phyloP scores from a whole-genome alignment of 768 basidiomycete genomes.

The Polyporus arcularius region DNA sequence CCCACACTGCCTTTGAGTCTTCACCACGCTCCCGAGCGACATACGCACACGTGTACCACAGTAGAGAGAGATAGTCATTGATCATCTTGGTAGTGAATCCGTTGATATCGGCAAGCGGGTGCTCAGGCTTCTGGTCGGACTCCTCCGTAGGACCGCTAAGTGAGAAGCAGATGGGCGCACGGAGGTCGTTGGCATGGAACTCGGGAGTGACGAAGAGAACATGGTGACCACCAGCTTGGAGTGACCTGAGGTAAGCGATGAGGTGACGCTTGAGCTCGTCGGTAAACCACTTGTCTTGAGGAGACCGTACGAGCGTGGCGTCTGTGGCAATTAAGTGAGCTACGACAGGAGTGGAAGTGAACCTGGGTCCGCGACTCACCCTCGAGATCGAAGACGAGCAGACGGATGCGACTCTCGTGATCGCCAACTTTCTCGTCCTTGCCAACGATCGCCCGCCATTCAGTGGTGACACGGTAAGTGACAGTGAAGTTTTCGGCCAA shows the following conservation, averaged over 20 bases:
- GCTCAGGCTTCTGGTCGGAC: not conserved
- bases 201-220: slow-evolving; percentile 34
- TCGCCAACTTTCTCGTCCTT: slow-evolving; percentile 25
- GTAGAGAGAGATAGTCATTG: slow-evolving; percentile 30
- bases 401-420: slow-evolving; percentile 21
- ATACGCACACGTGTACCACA: slow-evolving; percentile 1
- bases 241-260: slow-evolving; percentile 28
- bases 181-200: slow-evolving; percentile 27
- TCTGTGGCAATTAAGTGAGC: not conserved
- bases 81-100: slow-evolving; percentile 4
- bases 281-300: slow-evolving; percentile 15
- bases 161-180: not conserved
- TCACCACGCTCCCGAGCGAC: not conserved
- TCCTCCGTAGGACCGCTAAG: not conserved
- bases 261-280: slow-evolving; percentile 9
- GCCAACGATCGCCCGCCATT: slow-evolving; percentile 20
- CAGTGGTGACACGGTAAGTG: slow-evolving; percentile 28
- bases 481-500: not conserved
- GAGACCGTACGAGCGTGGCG: not conserved
- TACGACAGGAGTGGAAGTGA: not conserved
- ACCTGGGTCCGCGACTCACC: not conserved
- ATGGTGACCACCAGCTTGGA: slow-evolving; percentile 32
- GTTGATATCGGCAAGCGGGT: not conserved
- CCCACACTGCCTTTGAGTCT: not conserved
- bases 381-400: slow-evolving; percentile 23